Evolutionary conservation across 2,329 filamentous ascomycete genomes (phyloP).

Genomic region (Paradendryphiella salina): DNA sequence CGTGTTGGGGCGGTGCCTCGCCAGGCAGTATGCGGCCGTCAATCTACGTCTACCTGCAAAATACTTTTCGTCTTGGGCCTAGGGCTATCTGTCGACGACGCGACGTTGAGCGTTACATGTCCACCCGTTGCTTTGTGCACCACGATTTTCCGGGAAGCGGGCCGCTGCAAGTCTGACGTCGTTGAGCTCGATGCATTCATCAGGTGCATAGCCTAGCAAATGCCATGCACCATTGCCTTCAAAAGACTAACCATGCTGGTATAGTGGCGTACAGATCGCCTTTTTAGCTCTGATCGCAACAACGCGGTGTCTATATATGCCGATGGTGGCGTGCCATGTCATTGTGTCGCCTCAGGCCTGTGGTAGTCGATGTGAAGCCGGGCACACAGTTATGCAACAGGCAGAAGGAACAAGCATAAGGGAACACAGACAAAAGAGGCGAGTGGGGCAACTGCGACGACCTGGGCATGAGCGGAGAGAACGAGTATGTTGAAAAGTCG

Average conservation of each 20-base stretch:
- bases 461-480: background rate
- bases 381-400: too few species aligned
- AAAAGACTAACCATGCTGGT: too few species aligned
- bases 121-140: conserved; percentile 4
- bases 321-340: too few species aligned
- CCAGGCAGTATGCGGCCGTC: background rate
- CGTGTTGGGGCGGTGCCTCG: conserved; percentile 15
- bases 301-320: too few species aligned
- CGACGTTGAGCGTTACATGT: conserved; percentile 2
- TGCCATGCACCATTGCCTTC: conserved; percentile 13
- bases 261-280: background rate
- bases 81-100: background rate
- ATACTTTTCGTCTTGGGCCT: background rate
- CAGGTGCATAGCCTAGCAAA: conserved; percentile 16
- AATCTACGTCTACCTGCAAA: background rate
- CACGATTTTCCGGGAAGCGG: conserved; percentile 27
- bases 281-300: too few species aligned
- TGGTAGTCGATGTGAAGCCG: too few species aligned
- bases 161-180: conserved; percentile 36
- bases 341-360: too few species aligned
- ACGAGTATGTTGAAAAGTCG: background rate
- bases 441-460: too few species aligned
- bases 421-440: too few species aligned
- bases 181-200: conserved; percentile 19
- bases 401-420: too few species aligned